phyloP scores from a whole-genome alignment of 306 rosid genomes.

The Rosa lucieae region DNA sequence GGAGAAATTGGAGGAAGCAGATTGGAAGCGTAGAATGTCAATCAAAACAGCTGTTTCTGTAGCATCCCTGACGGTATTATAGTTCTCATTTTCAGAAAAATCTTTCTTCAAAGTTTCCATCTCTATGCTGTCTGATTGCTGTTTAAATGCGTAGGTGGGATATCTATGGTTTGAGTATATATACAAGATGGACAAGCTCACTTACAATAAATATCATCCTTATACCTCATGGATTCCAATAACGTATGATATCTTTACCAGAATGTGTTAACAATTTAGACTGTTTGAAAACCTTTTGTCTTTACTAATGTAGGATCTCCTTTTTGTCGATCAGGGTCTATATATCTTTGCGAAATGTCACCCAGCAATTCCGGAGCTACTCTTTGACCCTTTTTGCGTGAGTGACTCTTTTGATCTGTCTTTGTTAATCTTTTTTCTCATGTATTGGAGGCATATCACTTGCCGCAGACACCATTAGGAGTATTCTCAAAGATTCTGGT shows the following conservation, averaged over 20 bases:
- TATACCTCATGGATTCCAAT: conserved; percentile 98
- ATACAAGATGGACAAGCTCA: conserved; percentile 85
- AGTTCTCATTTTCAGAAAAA: conserved; percentile 7
- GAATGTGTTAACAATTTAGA: conserved; percentile 10
- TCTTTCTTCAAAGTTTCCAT: conserved; percentile 17
- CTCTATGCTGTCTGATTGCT: conserved; percentile 3
- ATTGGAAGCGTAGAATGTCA: conserved; percentile 67
- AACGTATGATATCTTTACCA: conserved; percentile 59
- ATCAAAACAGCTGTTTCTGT: conserved; percentile 68
- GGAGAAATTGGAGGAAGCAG: conserved; percentile 93
- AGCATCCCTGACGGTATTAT: conserved; percentile 54
- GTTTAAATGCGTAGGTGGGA: conserved; percentile 57
- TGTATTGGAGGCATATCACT: neutral
- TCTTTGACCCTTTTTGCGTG: conserved; percentile 84
- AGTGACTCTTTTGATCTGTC: conserved; percentile 32
- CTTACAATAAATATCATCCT: conserved; percentile 92
- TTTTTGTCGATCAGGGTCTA: conserved; percentile 58
- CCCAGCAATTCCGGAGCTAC: conserved; percentile 78
- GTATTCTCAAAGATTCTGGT: conserved; percentile 9
- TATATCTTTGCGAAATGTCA: conserved; percentile 82
- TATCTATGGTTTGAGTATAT: conserved; percentile 84
- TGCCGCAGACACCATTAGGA: conserved; percentile 10
- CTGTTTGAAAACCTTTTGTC: conserved; percentile 16
- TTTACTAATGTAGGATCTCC: conserved; percentile 20
- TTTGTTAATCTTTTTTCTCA: conserved; percentile 3